Evolutionary conservation across 2,329 filamentous ascomycete genomes (phyloP), one percentile per base, ranked within the genome.

Genomic region (Cladosporium austrohemisphaericum): DNA sequence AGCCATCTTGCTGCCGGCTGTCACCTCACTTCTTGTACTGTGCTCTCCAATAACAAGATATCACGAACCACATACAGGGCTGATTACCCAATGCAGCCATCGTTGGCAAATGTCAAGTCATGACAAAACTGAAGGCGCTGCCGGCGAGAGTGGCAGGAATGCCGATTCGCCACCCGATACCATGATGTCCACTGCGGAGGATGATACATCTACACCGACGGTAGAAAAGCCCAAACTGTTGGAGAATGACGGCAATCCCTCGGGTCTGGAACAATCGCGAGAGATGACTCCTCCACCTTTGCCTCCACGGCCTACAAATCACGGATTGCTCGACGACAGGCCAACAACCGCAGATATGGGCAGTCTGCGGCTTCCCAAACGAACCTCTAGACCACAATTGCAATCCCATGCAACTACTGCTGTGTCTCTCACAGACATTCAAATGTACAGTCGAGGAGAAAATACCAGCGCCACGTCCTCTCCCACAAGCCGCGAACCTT

Each of bases 391-490:
- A 45, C 72, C 73, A 19, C 66, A 69, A 49, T 60, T 76, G 14
- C 66, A 71, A 20, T 83, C 85, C 1, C 83, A 81, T 52, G 82
- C 92, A 40, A 96, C 91, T 3, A 96, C 90, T 1, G 90, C 90
- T 8, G 64, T 97, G 11, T 92, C 89, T 0, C 79, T 88, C 13
- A 78, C 90, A 54, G 90, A 92, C 57, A 84, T 91, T 49, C 85
- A 88, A 58, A 88, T 86, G 0, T 76, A 91, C 41, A 83, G 83
- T 1, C 85, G 86, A 55, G 86, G 88, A 19, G 41, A 52, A 54
- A 32, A 51, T 33, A 57, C 53, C 3, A 47, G 54, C 25, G 41
- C 46, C 1, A 51, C 49, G 7, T 63, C 61, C 6, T 64, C 63
- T 25, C 59, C 61, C 1, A 52, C 52, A 8, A 64, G 60, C 41